Evolutionary conservation across 768 basidiomycete species (phyloP).

Genomic region (Termitomyces sp.): DNA sequence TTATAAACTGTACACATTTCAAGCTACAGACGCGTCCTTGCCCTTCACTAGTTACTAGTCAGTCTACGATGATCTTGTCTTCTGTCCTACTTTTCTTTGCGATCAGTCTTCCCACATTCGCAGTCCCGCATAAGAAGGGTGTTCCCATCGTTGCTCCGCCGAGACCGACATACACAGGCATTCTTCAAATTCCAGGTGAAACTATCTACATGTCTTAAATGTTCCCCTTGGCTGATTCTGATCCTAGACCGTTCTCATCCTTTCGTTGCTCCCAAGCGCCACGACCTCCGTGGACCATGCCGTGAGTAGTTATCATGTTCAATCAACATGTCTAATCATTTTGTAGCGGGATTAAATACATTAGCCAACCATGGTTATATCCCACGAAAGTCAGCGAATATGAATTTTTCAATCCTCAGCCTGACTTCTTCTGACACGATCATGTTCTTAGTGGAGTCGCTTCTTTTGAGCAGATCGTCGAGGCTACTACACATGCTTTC

Average conservation of each 20-base stretch:
- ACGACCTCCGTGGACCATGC: constrained; percentile 12
- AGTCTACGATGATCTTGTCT: neutral
- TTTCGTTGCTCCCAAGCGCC: constrained; percentile 2
- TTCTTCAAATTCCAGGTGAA: constrained; percentile 10
- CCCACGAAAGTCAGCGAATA: constrained; percentile 9
- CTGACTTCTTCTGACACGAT: neutral
- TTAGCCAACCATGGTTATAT: constrained; percentile 14
- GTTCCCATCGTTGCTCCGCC: constrained; percentile 7
- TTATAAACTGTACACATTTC: too few relatives aligned
- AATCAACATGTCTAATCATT: neutral
- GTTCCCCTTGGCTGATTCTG: neutral
- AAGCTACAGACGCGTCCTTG: too few relatives aligned
- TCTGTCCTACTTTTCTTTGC: neutral
- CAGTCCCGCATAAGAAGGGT: constrained; percentile 3
- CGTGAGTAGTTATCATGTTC: constrained; percentile 1
- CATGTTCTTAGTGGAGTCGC: constrained; percentile 8
- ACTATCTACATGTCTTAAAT: neutral
- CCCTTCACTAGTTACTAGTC: too few relatives aligned
- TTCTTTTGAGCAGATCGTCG: constrained; percentile 11
- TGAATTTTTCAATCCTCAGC: neutral
- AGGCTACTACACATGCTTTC: constrained; percentile 1
- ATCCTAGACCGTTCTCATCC: constrained; percentile 7
- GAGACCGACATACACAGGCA: constrained; percentile 3
- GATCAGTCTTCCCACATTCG: neutral
- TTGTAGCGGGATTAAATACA: constrained; percentile 12